A percentile compares a stretch with the other conserved stretches of the same genome.
Conservation (phyloP, 805 yeast genomes). For the Kockiozyma suomiensis region DNA sequence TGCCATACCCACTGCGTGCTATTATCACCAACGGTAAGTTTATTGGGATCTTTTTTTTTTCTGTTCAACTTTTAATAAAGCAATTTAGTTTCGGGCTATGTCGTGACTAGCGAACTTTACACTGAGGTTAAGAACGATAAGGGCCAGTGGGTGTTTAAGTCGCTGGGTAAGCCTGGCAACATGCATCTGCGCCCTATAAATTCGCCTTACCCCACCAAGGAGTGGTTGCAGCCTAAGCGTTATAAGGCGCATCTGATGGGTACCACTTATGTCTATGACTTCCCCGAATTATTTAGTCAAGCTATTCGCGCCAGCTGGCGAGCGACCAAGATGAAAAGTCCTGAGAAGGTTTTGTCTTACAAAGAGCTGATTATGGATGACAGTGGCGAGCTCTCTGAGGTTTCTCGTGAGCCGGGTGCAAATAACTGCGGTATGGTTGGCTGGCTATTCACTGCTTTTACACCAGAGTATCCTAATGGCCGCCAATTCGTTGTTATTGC, state of each 20-base stretch:
- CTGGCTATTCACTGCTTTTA: slow-evolving; percentile 84
- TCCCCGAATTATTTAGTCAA: slow-evolving; percentile 98
- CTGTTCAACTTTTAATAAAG: too few relatives aligned
- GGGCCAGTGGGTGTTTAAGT: slow-evolving; percentile 97
- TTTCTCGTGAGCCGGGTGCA: slow-evolving; percentile 94
- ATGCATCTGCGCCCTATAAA: slow-evolving; percentile 97
- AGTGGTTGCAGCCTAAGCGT: slow-evolving; percentile 97
- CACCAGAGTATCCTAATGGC: slow-evolving; percentile 96
- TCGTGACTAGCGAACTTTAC: slow-evolving; percentile 91
- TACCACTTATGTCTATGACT: slow-evolving; percentile 96
- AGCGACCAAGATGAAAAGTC: slow-evolving; percentile 45
- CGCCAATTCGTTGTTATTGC: slow-evolving; percentile 92
- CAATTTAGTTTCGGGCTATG: slow-evolving; percentile 93
- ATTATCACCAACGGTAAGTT: slow-evolving; percentile 70
- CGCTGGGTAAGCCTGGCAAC: slow-evolving; percentile 87
- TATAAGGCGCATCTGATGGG: slow-evolving; percentile 98
- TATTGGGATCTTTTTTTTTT: not conserved
- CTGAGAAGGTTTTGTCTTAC: slow-evolving; percentile 75
- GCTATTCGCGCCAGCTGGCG: slow-evolving; percentile 87
- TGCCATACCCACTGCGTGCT: slow-evolving; percentile 94
- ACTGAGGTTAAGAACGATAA: slow-evolving; percentile 89
- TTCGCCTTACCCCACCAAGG: slow-evolving; percentile 96
- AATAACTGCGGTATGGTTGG: slow-evolving; percentile 98
- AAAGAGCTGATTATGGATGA: slow-evolving; percentile 87
- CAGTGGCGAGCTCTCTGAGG: slow-evolving; percentile 76